Evolutionary conservation across 257 asterid species (phyloP), one percentile per base, ranked within the genome.

Genomic region (Nicotiana sylvestris): DNA sequence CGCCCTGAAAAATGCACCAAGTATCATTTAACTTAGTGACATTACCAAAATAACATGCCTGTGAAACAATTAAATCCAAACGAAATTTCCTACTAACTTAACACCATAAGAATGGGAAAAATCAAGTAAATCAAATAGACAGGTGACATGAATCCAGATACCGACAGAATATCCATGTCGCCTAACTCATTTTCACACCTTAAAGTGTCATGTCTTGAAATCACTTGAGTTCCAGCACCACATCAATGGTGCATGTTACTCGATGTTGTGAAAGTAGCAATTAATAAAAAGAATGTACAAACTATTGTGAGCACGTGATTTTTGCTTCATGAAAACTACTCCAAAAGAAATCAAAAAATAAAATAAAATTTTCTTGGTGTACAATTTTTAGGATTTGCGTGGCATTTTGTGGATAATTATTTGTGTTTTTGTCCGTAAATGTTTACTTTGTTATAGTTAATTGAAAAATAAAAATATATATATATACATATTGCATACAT

Each of bases 1-100:
- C 98, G 65, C 97, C 98, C 98, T 94, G 93, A 89, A 83, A 70
- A 60, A 85, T 21, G 78, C 43, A 49, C 61, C 78, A 72, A 72
- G 29, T 46, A 46, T 72, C 25, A 72, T 46, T 72, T 29, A 25
- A 72, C 61, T 43, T 46, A 25, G 58, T 46, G 60, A 25, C 60
- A 46, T 72, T 46, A 21, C 61, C 35, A 46, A 72, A 72, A 13
- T 51, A 46, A 12, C 37, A 72, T 72, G 60, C 32, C 15, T 21
- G 25, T 12, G 78, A 72, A 69, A 39, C 33, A 39, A 21, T 12
- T 1, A 56, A 56, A 72, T 46, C 78, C 7, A 72, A 46, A 25
- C 9, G 49, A 46, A 43, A 43, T 43, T 70, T 21, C 13, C 8
- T 69, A 69, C 57, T 43, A 72, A 46, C 78, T 46, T 29, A 5